Evolutionary conservation across 148 eudicot genomes (phyloP), one percentile per base, ranked within the genome.

Genomic region (Rhododendron vialii): DNA sequence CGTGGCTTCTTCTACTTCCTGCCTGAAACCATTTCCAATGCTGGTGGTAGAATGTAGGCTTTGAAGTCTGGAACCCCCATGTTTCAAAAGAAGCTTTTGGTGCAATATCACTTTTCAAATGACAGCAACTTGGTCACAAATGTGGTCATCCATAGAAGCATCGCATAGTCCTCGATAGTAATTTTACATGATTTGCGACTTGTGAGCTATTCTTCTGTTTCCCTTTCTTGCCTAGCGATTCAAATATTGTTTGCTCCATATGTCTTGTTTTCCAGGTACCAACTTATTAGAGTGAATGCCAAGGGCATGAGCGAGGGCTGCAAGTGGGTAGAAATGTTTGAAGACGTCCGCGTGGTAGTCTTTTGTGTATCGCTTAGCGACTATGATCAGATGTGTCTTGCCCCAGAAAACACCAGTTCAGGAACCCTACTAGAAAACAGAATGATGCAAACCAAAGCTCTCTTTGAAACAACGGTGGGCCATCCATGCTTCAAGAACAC

Each of bases 301-400:
- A 96, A 91, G 88, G 96, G 98, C 14, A 93, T 95, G 95, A 93
- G 87, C n/a, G 98, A 94, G 69, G 98, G 98, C 3, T 94, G 98
- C 94, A 95, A 96, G 90, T 98, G 98, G 98, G 98, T 95, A 36
- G 96, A 95, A 86, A 98, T 95, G 99, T 98, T 95, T 51, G 98
- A 95, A 91, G 99, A 98, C 74, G 99, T 95, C 67, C 95, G 98
- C 24, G 94, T 93, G 33, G 95, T 94, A 43, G 90, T 94, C 57
- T 98, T 93, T 88, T 93, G 96, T 55, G 93, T 95, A 9, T 87
- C 99, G n/a, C 88, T 98, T 22, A 95, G 96, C 30, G 98, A 96
- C 88, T 96, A 94, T 50, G 98, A 96, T 89, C 95, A 95, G 81
- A 90, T 92, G 85, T 93, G 91, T 84, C 61, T 89, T n/a, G 65